These are phyloP conservation scores for Aspergillus funiculosus DNA, from an alignment of 495 filamentous ascomycete species.

Conservation along the genomic window DNA sequence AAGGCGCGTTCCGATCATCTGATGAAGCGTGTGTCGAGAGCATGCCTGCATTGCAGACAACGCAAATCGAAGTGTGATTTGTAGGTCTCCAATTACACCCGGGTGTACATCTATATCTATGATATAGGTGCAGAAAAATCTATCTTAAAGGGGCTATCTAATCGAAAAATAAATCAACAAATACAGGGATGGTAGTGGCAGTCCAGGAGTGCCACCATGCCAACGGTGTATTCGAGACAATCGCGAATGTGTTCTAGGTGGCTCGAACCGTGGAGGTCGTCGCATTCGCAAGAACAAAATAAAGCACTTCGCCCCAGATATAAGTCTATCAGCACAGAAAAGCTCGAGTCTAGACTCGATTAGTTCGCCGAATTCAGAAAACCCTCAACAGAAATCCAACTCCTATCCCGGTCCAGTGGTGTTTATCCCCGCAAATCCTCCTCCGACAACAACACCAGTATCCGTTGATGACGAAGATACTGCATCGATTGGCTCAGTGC, in stretches of 20 bases:
- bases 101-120: neutral
- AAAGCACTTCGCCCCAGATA: constrained; percentile 33
- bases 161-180: constrained; percentile 6
- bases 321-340: constrained; percentile 23
- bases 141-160: constrained; percentile 19
- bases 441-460: constrained; percentile 19
- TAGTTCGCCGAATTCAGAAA: constrained; percentile 29
- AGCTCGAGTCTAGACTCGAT: constrained; percentile 24
- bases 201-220: constrained; percentile 50
- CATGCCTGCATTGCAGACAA: constrained; percentile 57
- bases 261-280: constrained; percentile 56
- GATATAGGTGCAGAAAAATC: constrained; percentile 19
- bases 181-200: constrained; percentile 41
- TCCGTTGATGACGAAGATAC: constrained; percentile 39
- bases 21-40: constrained; percentile 55
- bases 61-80: constrained; percentile 60
- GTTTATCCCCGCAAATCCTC: constrained; percentile 34
- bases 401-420: constrained; percentile 37
- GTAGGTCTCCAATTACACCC: constrained; percentile 32
- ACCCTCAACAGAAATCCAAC: constrained; percentile 21
- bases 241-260: constrained; percentile 56
- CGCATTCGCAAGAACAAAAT: constrained; percentile 51
- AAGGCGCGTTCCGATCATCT: constrained; percentile 25
- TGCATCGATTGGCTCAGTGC: constrained; percentile 37
- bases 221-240: constrained; percentile 53